These are phyloP conservation scores for Pistacia integerrima DNA, from an alignment of 345 rosid genomes.

Conservation along the genomic window DNA sequence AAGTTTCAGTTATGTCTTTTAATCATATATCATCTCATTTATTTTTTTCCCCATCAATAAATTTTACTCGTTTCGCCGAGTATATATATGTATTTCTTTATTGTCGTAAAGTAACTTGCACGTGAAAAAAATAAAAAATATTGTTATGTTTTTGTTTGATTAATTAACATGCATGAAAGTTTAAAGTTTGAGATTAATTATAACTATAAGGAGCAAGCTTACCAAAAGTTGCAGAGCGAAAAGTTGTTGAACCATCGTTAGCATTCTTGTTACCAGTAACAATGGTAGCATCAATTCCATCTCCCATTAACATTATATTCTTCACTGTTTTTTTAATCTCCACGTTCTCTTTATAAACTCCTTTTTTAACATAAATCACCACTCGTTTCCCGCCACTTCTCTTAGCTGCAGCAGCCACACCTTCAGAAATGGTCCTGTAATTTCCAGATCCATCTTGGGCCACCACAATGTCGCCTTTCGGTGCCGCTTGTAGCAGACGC, in stretches of 20 bases:
- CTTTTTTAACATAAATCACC: conserved; percentile 73
- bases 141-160: no score
- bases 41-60: no score
- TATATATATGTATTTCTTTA: no score
- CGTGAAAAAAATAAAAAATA: no score
- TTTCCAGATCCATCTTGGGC: conserved; percentile 86
- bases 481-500: conserved; percentile 40
- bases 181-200: no score
- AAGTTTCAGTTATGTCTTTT: no score
- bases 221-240: conserved; percentile 87
- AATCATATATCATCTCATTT: no score
- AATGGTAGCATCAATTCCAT: conserved; percentile 74
- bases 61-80: no score
- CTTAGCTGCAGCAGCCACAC: conserved; percentile 51
- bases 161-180: no score
- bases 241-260: conserved; percentile 65
- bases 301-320: conserved; percentile 77
- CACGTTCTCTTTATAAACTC: conserved; percentile 69
- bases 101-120: no score
- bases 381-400: conserved; percentile 41
- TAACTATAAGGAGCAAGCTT: conserved; percentile 11
- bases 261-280: conserved; percentile 59
- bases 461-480: conserved; percentile 65
- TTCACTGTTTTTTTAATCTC: conserved; percentile 54
- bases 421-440: conserved; percentile 62